Base-by-base conservation (phyloP, 768 basidiomycete genomes). In the Strobilomyces confusus region DNA sequence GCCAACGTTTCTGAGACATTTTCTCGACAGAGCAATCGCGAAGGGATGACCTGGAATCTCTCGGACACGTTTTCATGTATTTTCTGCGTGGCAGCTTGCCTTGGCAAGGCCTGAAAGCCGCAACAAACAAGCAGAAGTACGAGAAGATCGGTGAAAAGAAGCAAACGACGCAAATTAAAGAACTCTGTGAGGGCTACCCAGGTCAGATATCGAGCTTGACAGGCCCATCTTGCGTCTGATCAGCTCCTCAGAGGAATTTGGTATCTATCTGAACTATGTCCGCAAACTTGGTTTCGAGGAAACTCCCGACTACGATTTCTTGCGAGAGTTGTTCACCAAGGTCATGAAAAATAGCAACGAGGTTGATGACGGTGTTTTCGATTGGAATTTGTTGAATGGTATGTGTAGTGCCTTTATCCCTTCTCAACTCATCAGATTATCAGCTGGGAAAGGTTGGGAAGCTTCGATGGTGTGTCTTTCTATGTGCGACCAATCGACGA, bases 61-160 rank as follows among this genome's bases (percentile, higher is more conserved):
- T 99, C 20, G 97, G 97, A 2, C 97, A 99, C 74, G 97, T 99
- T 62, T 99, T 99, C 77, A 97, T 99, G 91, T 99, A 99, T 77
- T 98, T 99, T 74, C 73, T 98, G 48, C 83, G 97, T 49, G 97
- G 97, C 20, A 95, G 94, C 63, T 68, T 99, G 49, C 97, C 97
- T 22, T 99, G 97, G 97, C 97, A 99, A 68, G 97, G 97, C 52
- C 81, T 99, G 53, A 98, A 98, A 75, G 97, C 97, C 32, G 97
- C 97, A 26, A 99, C 95, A 47, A 98, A 99, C 79, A 99, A 99
- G 77, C 97, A 98, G 72, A 92, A 98, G 79, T 99, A 99, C 75
- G 95, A 99, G 79, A 99, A 98, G 80, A 99, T 99, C 70, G 95
- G 95, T 58, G 95, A 99, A 79, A 99, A 99, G 87, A 99, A 93